phyloP scores from a whole-genome alignment of 331 rosid genomes.

The Spiraea crenata region DNA sequence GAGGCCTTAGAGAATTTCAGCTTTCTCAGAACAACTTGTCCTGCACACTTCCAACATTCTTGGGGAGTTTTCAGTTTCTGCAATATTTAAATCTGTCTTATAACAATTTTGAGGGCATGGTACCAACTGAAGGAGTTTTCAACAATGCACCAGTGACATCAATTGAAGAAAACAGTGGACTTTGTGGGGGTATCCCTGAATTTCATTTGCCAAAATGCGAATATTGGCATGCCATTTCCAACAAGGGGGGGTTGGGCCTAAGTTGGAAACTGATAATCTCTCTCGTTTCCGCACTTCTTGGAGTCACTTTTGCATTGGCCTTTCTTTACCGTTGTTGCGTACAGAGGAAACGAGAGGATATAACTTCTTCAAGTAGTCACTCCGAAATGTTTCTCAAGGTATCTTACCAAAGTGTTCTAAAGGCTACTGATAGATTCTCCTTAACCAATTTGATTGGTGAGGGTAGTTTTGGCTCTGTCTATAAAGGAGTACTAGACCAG shows the following conservation, averaged over 20 bases:
- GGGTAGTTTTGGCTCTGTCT: constrained; percentile 20
- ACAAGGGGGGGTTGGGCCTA: neutral
- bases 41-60: neutral
- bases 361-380: neutral
- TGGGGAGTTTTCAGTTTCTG: neutral
- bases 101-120: constrained; percentile 13
- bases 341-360: neutral
- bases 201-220: neutral
- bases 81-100: neutral
- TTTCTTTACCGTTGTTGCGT: neutral
- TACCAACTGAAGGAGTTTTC: constrained; percentile 20
- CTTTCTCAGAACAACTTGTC: constrained; percentile 1
- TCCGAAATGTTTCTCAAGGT: neutral
- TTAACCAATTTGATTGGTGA: neutral
- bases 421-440: constrained; percentile 22
- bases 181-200: constrained; percentile 18
- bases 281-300: neutral
- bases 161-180: constrained; percentile 1
- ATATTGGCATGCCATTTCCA: neutral
- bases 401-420: constrained; percentile 8
- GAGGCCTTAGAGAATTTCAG: neutral
- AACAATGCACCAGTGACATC: constrained; percentile 12
- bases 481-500: neutral
- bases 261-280: neutral
- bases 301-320: neutral